Base-by-base conservation (phyloP, 805 yeast genomes). In the Sugiyamaella valdiviana region DNA sequence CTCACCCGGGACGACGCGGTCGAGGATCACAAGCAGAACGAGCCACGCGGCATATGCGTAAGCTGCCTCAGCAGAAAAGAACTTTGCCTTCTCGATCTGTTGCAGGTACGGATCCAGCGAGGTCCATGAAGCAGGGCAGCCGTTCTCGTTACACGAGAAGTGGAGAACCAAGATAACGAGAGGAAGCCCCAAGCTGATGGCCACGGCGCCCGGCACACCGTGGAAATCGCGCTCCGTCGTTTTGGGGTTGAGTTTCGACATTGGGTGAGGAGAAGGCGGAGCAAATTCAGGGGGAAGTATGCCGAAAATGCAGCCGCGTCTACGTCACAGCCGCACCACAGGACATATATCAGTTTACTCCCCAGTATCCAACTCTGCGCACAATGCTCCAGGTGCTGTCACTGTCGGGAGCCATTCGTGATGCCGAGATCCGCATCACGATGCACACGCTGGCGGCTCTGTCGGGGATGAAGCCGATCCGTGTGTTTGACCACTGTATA, bases 161-260 rank as follows among this genome's bases (percentile, higher is more conserved):
- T 80, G 80, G 49, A 90, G 71, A 20, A 75, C 65, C 9, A 81
- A 65, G 15, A 85, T 73, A 9, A 87, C 68, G 0, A 72, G 39
- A 0, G 97, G 96, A 20, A 91, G 70, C 1, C 83, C 83, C 1
- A 79, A 14, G 0, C 91, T 68, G 49, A 91, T 77, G 3, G 72
- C 74, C 1, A 79, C 39, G 0, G 93, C 88, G 3, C 99, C 99
- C 0, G 76, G 64, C 3, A 75, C 65, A 0, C 99, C 99, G 26
- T 76, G 75, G 64, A 91, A 91, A 64, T 91, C 98, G 51, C 71
- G 70, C 42, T 80, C 77, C 3, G 66, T 70, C 1, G 97, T 87
- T 42, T 60, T 64, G 3, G 97, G 97, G 60, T 91, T 91, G 45
- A 64, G 57, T 38, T 19, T 23, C 26, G 32, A 17, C 21, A 17